Evolutionary conservation across 352 stramenopile genomes (phyloP).

Genomic region (Thalassiosira sp.): DNA sequence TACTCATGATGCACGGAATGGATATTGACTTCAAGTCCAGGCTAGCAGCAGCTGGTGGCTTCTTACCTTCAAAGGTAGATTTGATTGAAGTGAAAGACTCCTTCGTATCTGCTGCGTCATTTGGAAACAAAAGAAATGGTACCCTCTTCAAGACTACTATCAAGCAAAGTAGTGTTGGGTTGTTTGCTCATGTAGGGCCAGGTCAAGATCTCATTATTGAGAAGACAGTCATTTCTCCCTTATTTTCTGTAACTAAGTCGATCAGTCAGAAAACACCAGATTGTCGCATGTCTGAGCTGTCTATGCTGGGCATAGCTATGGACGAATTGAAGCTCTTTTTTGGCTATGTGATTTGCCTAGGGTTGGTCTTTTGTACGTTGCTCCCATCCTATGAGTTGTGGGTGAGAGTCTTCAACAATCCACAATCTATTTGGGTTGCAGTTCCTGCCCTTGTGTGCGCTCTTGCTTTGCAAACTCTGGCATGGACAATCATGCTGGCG

Average conservation of each 20-base stretch:
- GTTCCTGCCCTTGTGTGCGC: neutral
- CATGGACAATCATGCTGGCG: neutral
- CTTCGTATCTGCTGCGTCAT: neutral
- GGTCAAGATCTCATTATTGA: neutral
- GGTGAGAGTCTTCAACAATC: neutral
- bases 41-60: neutral
- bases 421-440: neutral
- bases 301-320: neutral
- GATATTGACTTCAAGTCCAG: conserved; percentile 19
- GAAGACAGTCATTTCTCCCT: neutral
- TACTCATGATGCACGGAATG: conserved; percentile 22
- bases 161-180: neutral
- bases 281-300: neutral
- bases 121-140: neutral
- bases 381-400: neutral
- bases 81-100: neutral
- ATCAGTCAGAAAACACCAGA: neutral
- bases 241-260: neutral
- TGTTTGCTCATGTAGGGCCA: neutral
- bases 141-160: neutral
- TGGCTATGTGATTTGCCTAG: neutral
- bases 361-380: neutral
- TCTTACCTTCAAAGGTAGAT: conserved; percentile 17
- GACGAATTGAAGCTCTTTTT: neutral
- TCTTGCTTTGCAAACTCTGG: neutral